Evolutionary conservation across 2,329 filamentous ascomycete species (phyloP), one percentile per base, ranked within the genome.

Genomic region (Lasiodiplodia citricola): DNA sequence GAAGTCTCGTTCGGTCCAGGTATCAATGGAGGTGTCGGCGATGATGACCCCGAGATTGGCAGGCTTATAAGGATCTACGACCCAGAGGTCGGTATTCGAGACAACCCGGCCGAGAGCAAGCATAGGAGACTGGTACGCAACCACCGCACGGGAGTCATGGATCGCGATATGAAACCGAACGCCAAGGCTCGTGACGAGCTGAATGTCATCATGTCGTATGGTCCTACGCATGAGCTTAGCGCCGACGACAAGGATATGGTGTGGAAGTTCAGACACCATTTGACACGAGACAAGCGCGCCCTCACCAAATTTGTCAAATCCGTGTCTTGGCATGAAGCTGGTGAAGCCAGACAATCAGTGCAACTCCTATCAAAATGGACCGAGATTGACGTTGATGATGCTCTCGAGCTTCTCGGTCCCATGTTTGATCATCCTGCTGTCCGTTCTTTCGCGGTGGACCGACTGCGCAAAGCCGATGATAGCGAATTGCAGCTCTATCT

Each of bases 271-370:
- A 88, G 96, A 69, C 97, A 98, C 79, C 95, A 97, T 78, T 82
- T 99, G 25, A 96, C 94, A 0, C 87, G 94, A 68, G 94, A 99
- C 78, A 99, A 99, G 73, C 78, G 82, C 67, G 84, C 95, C 2
- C 84, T 98, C 69, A 99, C 95, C 41, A 99, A 99, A 75, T 97
- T 99, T 74, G 93, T 98, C 78, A 99, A 98, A 79, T 97, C 95
- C 0, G 95, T 97, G 50, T 94, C 96, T 73, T 99, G 96, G 95
- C 89, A 88, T 62, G 95, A 97, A 78, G 87, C 88, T 57, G 89
- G 89, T 70, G 95, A 99, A 83, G 90, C 92, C 4, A 91, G 92
- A 69, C 94, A 97, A 81, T 94, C 95, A 6, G 92, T 96, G 28
- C 93, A 96, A 70, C 89, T 99, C 4, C 86, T 99, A 21, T 89